Conservation (phyloP, 2,329 filamentous ascomycete species). For the Pseudonectria buxi region DNA sequence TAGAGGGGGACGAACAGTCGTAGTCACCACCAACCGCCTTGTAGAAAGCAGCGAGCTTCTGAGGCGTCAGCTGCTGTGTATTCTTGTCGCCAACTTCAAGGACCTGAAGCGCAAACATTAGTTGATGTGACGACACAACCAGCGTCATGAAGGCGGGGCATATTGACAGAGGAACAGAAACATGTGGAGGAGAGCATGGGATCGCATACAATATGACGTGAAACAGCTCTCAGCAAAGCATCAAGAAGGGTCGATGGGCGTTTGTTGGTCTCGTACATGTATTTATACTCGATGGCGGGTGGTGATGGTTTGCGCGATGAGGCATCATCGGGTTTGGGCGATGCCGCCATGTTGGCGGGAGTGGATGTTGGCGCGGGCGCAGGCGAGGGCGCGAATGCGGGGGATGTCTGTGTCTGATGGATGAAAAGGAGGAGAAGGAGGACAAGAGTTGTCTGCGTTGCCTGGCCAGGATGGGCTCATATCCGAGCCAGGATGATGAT, state of each 20-base stretch:
- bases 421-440: slow-evolving; percentile 1
- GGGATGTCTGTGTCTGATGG: slow-evolving; percentile 4
- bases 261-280: slow-evolving; percentile 63
- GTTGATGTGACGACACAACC: slow-evolving; percentile 1
- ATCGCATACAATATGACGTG: slow-evolving; percentile 59
- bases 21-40: slow-evolving; percentile 68
- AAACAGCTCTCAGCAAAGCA: slow-evolving; percentile 62
- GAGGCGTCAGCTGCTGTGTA: slow-evolving; percentile 50
- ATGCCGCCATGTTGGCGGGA: slow-evolving; percentile 17
- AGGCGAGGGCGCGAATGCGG: slow-evolving; percentile 1
- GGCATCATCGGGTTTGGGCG: slow-evolving; percentile 15
- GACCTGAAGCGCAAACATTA: slow-evolving; percentile 35
- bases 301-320: slow-evolving; percentile 15
- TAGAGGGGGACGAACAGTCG: slow-evolving; percentile 44
- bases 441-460: background rate
- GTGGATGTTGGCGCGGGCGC: slow-evolving; percentile 1
- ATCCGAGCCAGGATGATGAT: too few relatives aligned
- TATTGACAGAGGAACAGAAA: background rate
- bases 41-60: slow-evolving; percentile 72
- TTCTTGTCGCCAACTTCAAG: slow-evolving; percentile 52
- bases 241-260: slow-evolving; percentile 60
- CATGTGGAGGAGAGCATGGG: background rate
- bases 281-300: slow-evolving; percentile 45
- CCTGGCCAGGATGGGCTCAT: too few relatives aligned
- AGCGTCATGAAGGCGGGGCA: too few relatives aligned